Percentiles rank a stretch among this genome's conserved stretches.
Conservation (phyloP, 345 rosid genomes). For the Hibiscus trionum region DNA sequence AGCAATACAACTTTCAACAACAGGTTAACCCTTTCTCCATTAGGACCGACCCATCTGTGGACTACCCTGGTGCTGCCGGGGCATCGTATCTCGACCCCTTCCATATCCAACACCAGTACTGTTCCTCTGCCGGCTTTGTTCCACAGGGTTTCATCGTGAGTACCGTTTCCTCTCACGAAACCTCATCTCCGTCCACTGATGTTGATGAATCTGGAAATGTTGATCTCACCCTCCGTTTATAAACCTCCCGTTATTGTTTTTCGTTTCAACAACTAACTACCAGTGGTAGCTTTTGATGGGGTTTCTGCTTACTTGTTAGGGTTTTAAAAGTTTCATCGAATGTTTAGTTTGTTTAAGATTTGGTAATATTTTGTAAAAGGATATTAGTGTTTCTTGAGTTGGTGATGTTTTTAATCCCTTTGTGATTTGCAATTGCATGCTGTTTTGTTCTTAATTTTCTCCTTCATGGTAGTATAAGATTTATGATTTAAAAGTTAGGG, state of each 20-base stretch:
- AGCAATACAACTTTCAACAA: background rate
- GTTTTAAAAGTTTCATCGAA: background rate
- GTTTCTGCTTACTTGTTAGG: background rate
- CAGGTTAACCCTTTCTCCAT: background rate
- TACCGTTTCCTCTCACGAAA: slow-evolving; percentile 1
- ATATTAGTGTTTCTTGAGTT: background rate
- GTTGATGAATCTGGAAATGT: slow-evolving; percentile 22
- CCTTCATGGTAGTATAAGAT: no score
- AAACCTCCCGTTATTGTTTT: background rate
- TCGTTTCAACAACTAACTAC: background rate
- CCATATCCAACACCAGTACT: slow-evolving; percentile 2
- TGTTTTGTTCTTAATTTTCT: background rate
- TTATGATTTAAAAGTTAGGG: no score
- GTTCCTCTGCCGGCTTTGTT: background rate
- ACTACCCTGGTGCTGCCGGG: background rate
- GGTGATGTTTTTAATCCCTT: background rate
- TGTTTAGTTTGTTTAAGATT: background rate
- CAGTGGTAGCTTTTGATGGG: background rate
- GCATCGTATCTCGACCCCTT: slow-evolving; percentile 12
- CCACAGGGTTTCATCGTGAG: background rate
- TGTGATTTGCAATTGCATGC: background rate
- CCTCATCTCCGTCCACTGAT: slow-evolving; percentile 8
- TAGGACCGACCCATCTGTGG: slow-evolving; percentile 3
- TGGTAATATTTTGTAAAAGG: background rate
- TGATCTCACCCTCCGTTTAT: slow-evolving; percentile 44